Conservation (phyloP, 441 rosid genomes). For the Adansonia gregorii region DNA sequence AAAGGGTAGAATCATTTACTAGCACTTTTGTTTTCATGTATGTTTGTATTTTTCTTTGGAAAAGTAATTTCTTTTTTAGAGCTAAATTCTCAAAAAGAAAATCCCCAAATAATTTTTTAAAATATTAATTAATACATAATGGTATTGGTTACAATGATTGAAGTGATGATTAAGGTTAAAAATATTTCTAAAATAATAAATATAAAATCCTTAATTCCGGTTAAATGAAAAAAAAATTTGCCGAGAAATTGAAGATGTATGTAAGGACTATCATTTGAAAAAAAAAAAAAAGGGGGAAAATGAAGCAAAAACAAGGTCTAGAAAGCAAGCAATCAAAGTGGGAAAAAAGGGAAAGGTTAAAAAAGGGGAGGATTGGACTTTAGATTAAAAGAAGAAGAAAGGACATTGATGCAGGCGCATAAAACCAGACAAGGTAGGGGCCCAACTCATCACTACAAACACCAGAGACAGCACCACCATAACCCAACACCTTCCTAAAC, state of each 20-base stretch:
- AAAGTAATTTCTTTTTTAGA: not conserved
- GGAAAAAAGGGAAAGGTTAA: not conserved
- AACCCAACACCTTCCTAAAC: slow-evolving; percentile 18
- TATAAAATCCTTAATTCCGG: too few relatives aligned
- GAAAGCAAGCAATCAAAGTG: not conserved
- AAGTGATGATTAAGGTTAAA: too few relatives aligned
- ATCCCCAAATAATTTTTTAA: not conserved
- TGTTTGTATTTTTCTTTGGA: not conserved
- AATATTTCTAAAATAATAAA: too few relatives aligned
- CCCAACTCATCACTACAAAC: slow-evolving; percentile 30
- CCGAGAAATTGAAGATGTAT: too few relatives aligned
- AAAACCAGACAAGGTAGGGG: slow-evolving; percentile 46
- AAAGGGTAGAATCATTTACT: not conserved
- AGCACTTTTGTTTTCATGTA: not conserved
- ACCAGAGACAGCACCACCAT: not conserved
- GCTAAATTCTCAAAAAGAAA: not conserved
- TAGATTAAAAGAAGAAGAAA: too few relatives aligned
- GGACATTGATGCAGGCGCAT: slow-evolving; percentile 32
- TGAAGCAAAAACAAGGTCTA: too few relatives aligned
- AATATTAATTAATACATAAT: too few relatives aligned
- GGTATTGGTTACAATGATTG: too few relatives aligned
- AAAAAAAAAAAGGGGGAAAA: too few relatives aligned
- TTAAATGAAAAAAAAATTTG: too few relatives aligned
- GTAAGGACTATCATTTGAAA: too few relatives aligned
- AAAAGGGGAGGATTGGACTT: not conserved